Evolutionary conservation across 2,329 filamentous ascomycete genomes (phyloP).

Genomic region (Furcasterigmium sp.): DNA sequence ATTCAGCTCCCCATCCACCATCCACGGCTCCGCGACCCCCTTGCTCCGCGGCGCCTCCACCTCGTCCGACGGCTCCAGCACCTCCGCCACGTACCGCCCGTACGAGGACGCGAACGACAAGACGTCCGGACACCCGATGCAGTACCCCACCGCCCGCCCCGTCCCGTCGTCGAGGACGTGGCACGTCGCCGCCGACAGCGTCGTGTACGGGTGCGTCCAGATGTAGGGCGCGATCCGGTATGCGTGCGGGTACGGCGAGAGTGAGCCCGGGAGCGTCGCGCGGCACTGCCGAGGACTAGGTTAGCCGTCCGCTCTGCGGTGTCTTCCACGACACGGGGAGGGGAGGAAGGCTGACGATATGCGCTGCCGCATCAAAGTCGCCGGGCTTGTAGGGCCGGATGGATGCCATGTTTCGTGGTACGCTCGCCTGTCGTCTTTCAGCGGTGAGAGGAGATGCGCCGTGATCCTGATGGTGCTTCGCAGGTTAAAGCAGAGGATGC

Average conservation of each 20-base stretch:
- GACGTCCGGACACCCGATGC: conserved; percentile 40
- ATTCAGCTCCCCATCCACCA: conserved; percentile 16
- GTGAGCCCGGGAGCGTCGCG: conserved; percentile 38
- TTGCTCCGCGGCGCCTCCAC: conserved; percentile 12
- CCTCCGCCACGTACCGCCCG: conserved; percentile 26
- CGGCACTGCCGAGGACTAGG: too few relatives aligned
- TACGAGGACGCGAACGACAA: conserved; percentile 31
- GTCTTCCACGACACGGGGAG: too few relatives aligned
- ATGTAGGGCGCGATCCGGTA: conserved; percentile 38
- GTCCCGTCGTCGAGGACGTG: conserved; percentile 43
- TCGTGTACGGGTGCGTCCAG: conserved; percentile 46
- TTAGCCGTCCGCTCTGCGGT: too few relatives aligned
- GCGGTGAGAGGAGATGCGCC: too few relatives aligned
- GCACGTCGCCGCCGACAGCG: conserved; percentile 37
- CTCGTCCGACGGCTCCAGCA: conserved; percentile 21
- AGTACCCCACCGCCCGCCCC: conserved; percentile 42
- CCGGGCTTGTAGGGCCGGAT: conserved; percentile 33
- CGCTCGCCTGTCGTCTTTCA: too few relatives aligned
- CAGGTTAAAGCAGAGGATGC: too few relatives aligned
- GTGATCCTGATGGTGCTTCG: too few relatives aligned
- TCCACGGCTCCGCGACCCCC: not conserved
- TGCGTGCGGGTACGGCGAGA: conserved; percentile 26
- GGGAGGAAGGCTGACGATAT: conserved; percentile 27
- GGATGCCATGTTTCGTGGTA: conserved; percentile 32
- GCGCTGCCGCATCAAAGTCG: conserved; percentile 33